These are phyloP conservation scores for Helenozyma baotianmanensis DNA, from an alignment of 805 yeast species.

Conservation along the genomic window DNA sequence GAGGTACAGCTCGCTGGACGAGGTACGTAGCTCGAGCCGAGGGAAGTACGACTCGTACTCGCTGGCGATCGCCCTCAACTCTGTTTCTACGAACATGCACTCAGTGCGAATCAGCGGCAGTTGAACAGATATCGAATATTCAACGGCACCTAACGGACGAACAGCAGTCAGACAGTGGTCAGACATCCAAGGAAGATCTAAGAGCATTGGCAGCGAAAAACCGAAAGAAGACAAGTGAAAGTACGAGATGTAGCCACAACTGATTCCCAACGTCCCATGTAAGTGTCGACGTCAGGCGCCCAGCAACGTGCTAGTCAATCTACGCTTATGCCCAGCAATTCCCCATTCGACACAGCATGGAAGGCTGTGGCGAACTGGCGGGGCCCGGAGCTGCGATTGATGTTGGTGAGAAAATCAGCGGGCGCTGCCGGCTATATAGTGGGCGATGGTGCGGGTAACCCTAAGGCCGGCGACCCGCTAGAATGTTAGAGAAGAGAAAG, in stretches of 20 bases:
- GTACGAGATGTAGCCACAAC: constrained; percentile 20
- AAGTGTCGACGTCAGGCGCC: constrained; percentile 22
- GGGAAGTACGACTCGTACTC: constrained; percentile 14
- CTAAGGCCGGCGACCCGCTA: neutral
- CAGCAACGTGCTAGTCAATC: constrained; percentile 20
- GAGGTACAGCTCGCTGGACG: constrained; percentile 2
- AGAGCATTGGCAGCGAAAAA: too few relatives aligned
- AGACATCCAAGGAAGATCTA: too few relatives aligned
- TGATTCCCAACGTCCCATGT: constrained; percentile 21
- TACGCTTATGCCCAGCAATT: constrained; percentile 17
- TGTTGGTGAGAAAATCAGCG: constrained; percentile 6
- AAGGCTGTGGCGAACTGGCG: constrained; percentile 8
- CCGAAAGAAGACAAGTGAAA: too few relatives aligned
- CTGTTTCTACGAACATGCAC: constrained; percentile 4
- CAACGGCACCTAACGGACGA: too few relatives aligned
- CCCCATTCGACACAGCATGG: constrained; percentile 11
- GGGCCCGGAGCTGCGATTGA: constrained; percentile 19
- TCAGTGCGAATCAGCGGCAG: too few relatives aligned
- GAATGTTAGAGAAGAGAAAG: too few relatives aligned
- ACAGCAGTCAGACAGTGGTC: too few relatives aligned
- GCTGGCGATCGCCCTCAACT: constrained; percentile 2
- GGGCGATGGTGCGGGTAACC: constrained; percentile 10
- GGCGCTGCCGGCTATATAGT: constrained; percentile 2
- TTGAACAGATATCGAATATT: too few relatives aligned
- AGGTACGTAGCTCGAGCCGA: neutral